Base-by-base conservation (phyloP, 2,329 filamentous ascomycete genomes). In the Penicillium sp. region DNA sequence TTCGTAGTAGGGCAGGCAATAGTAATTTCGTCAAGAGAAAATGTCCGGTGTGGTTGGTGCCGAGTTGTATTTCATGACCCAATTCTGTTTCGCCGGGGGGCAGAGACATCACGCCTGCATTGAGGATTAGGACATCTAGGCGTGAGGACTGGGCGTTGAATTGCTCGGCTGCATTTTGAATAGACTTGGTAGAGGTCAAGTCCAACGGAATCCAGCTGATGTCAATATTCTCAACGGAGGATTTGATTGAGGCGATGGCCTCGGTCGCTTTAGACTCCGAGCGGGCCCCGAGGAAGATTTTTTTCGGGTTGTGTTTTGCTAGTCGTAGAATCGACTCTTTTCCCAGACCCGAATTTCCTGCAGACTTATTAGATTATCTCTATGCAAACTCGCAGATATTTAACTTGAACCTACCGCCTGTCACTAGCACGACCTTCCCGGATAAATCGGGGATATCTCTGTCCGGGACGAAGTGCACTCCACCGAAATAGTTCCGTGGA, bases 321-420 rank as follows among this genome's bases (percentile, higher is more conserved):
- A 76, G 62, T 3, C 68, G 65, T 10, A 69, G 54, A 31, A 74
- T 60, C 4, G 69, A 69, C 45, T 68, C 64, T 46, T 65, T 69
- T 20, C 77, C 77, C 0, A 79, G 67, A 0, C 76, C 77, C n/a
- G 67, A 61, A 44, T 75, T 78, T 48, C 63, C 63, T 67, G 4
- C 8, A 26, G 10, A 38, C 18, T 23, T 1, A 23, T 50, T 26
- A 47, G 40, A 34, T 10, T 13, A 34, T 13, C 31, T 4, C 4
- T 4, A 34, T 20, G 14, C 8, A 16, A 18, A 18, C 31, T 10
- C 16, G 14, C 7, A 11, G 14, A 10, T 4, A 4, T 18, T 18
- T 9, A 16, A 16, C 18, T 18, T 34, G 18, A 1, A 40, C 49
- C n/a, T 46, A 66, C 66, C 67, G 27, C 67, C 67, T 7, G 66